Evolutionary conservation across 2,329 filamentous ascomycete species (phyloP), one percentile per base, ranked within the genome.

Genomic region (Alternaria gansuensis): DNA sequence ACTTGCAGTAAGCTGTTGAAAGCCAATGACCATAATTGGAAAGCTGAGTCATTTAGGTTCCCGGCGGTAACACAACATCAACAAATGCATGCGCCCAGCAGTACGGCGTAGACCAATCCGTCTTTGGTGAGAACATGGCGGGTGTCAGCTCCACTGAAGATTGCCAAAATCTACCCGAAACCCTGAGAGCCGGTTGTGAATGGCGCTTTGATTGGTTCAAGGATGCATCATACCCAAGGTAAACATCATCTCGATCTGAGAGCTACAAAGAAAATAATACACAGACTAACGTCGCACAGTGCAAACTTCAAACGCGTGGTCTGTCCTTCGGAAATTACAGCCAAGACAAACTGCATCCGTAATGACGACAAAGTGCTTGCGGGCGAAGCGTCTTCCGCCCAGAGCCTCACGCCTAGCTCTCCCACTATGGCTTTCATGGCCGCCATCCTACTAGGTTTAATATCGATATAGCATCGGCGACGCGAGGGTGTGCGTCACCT

Each of bases 131-230:
- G 31, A 64, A 62, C 36, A 58, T 59, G 48, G 28, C 41, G n/a
- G 75, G 75, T 34, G 71, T 77, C 45, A 62, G 55, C 26, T 69
- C 68, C 13, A 62, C 58, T 43, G 66, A 72, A 17, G 74, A 77
- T 51, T 77, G 75, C 55, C 55, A 73, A 24, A 75, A 73, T 24
- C 67, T 77, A 31, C 75, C 75, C 29, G 65, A 72, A 48, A 49
- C 64, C 11, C 51, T 76, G 37, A 64, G 54, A 56, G 48, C 65
- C 6, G 71, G 68, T 17, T 77, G 75, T 52, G 40, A 63, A 50
- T 77, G 73, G 73, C 67, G 75, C 5, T 77, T 76, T 56, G 71
- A 76, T 57, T 77, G 75, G 75, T 72, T 75, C 39, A 50, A 73
- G 59, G 70, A 77, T 55, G 72, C 71, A 43, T 58, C 55, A 8